Evolutionary conservation across 371 early-diverging fungal genomes (phyloP), one percentile per base, ranked within the genome.

Genomic region (Smittium culicis): DNA sequence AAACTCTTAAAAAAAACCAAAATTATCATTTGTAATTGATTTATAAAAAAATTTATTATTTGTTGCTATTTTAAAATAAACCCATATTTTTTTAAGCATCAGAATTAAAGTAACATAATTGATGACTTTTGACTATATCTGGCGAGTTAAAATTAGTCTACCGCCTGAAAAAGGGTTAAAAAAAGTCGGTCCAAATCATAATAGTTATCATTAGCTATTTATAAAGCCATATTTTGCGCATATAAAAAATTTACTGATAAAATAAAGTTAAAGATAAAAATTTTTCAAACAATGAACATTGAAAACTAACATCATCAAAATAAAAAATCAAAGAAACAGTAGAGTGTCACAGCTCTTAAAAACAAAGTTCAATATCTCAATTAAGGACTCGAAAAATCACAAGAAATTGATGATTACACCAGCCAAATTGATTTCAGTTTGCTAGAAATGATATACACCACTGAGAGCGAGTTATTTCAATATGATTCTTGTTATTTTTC

Each of bases 361-460:
- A 20, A 14, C 25, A 8, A 57, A 57, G 3, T 57, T 27, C 57
- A 57, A 57, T 8, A 25, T 3, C 57, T 57, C 57, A 57, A 8
- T 27, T 3, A 79, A 88, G 87, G 68, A 85, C 76, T 70, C 84
- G 82, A 54, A 81, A 85, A 3, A 84, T 81, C 70, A 88, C 88
- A 72, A 88, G 88, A 78, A 82, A 89, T 25, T 89, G 79, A 70
- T 88, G 88, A 64, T 88, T 84, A 73, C 89, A 88, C 69, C 81
- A 81, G 54, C 82, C 66, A 72, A 84, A 72, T 66, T 11, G 75
- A 69, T 2, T 73, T 67, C 16, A 79, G 66, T 45, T 68, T 33
- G 0, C 74, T 70, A 68, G 68, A 66, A 25, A 62, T 55, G 57
- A 57, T 57, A 16, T 57, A 57, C 27, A 25, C 27, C 57, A 57